Evolutionary conservation across 306 rosid species (phyloP).

Genomic region (Pyrus pyrifolia): DNA sequence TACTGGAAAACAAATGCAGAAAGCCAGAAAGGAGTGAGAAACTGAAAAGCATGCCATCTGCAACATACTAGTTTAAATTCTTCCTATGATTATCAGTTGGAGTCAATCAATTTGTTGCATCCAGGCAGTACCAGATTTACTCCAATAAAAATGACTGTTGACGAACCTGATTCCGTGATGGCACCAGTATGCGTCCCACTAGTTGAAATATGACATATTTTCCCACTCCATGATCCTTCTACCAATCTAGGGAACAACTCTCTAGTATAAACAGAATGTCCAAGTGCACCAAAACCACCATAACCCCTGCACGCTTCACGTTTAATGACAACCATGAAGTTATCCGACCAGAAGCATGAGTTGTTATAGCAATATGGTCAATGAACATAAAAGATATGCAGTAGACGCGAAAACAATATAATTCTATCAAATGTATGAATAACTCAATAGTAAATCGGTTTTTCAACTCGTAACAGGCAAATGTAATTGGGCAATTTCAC

Average conservation of each 20-base stretch:
- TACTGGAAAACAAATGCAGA: background rate
- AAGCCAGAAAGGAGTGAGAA: background rate
- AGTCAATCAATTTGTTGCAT: background rate
- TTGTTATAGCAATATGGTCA: background rate
- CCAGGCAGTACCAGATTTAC: background rate
- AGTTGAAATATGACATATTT: conserved; percentile 65
- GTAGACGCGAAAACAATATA: background rate
- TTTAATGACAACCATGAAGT: conserved; percentile 33
- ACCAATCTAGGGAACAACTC: conserved; percentile 80
- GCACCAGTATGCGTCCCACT: conserved; percentile 95
- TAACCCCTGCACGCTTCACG: conserved; percentile 89
- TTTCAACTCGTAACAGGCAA: background rate
- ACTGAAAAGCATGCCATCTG: background rate
- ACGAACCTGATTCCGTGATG: conserved; percentile 63
- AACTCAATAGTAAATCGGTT: background rate
- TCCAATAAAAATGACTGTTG: background rate
- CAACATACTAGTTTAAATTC: background rate
- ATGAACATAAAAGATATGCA: background rate
- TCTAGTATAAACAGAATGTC: conserved; percentile 75
- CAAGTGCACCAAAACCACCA: conserved; percentile 98
- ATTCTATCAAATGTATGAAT: background rate
- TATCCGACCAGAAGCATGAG: conserved; percentile 13
- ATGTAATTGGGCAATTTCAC: background rate
- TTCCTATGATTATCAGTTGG: background rate
- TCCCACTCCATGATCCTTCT: conserved; percentile 72